Evolutionary conservation across 768 basidiomycete genomes (phyloP).

Genomic region (Suillus bovinus): DNA sequence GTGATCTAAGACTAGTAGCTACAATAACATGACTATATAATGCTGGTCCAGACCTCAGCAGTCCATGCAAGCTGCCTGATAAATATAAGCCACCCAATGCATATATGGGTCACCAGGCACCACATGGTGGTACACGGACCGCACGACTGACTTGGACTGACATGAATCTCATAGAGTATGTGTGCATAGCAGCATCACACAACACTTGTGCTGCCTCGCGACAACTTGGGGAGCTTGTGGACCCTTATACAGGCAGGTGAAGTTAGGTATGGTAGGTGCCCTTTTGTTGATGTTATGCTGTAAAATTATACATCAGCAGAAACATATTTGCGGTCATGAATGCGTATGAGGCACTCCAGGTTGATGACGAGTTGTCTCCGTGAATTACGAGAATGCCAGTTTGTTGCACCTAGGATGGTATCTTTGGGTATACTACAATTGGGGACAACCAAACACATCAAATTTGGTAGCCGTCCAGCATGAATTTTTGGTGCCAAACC

Average conservation of each 20-base stretch:
- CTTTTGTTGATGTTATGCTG: no score
- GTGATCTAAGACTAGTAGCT: not conserved
- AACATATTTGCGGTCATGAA: no score
- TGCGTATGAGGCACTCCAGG: no score
- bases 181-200: not conserved
- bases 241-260: not conserved
- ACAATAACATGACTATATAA: not conserved
- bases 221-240: not conserved
- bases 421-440: no score
- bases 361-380: no score
- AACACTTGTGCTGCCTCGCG: not conserved
- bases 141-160: not conserved
- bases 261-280: no score
- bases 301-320: no score
- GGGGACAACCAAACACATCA: no score
- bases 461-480: no score
- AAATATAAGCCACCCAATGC: not conserved
- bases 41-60: not conserved
- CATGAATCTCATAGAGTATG: not conserved
- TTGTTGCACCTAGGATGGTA: no score
- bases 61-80: not conserved
- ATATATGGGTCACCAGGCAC: not conserved
- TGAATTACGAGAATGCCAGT: no score
- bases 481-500: no score
- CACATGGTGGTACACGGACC: not conserved